Evolutionary conservation across 2,329 filamentous ascomycete genomes (phyloP).

Genomic region (Cercospora berteroae): DNA sequence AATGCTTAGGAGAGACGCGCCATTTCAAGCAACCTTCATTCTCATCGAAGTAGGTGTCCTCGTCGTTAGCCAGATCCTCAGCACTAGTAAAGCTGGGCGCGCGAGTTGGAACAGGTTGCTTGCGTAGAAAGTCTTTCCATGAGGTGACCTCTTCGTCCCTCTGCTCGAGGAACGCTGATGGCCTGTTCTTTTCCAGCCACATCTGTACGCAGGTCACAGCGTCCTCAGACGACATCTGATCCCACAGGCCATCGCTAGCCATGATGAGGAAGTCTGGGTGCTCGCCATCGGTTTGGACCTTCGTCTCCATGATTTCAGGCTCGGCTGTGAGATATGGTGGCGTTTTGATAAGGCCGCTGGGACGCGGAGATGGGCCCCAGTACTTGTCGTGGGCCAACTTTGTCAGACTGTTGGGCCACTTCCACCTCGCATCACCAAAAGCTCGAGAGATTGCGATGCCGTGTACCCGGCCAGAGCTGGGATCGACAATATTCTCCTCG

Average conservation of each 20-base stretch:
- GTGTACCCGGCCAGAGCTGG: conserved; percentile 58
- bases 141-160: conserved; percentile 1
- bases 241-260: conserved; percentile 65
- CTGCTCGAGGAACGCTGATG: conserved; percentile 26
- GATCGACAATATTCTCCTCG: conserved; percentile 60
- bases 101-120: neutral
- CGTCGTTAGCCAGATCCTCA: conserved; percentile 27
- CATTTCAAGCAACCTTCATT: conserved; percentile 42
- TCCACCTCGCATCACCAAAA: conserved; percentile 68
- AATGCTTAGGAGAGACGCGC: conserved; percentile 45
- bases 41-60: conserved; percentile 39
- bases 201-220: conserved; percentile 48
- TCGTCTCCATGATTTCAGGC: conserved; percentile 61
- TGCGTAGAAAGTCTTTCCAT: conserved; percentile 11
- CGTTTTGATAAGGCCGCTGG: conserved; percentile 46
- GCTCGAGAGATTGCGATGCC: conserved; percentile 63
- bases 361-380: conserved; percentile 50
- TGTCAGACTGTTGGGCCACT: conserved; percentile 58
- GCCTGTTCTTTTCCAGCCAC: conserved; percentile 52
- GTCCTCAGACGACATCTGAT: conserved; percentile 35
- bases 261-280: conserved; percentile 62
- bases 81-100: conserved; percentile 17
- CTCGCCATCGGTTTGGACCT: conserved; percentile 45
- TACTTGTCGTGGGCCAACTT: conserved; percentile 48
- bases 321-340: conserved; percentile 68